These are phyloP conservation scores for Coniochaeta sp. DNA, from an alignment of 2,329 filamentous ascomycete genomes.

Conservation along the genomic window DNA sequence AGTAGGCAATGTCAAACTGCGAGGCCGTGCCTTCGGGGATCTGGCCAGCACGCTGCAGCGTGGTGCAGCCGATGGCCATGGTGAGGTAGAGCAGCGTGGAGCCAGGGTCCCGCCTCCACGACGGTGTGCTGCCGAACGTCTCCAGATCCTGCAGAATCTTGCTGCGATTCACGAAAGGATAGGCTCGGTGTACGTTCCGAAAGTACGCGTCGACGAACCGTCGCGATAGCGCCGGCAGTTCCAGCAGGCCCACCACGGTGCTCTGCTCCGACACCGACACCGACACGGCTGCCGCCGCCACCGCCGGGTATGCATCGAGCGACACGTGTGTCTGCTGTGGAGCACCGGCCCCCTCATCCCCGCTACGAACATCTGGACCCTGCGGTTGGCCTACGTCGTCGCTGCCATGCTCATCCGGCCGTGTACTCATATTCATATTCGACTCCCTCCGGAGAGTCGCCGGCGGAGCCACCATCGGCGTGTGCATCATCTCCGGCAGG, in stretches of 20 bases:
- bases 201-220: slow-evolving; percentile 36
- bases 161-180: slow-evolving; percentile 33
- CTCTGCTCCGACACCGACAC: not conserved
- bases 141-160: slow-evolving; percentile 27
- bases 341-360: not conserved
- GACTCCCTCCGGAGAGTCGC: too few relatives aligned
- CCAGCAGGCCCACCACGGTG: not conserved
- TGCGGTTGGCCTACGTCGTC: too few relatives aligned
- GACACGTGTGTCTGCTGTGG: not conserved
- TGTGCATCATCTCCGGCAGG: too few relatives aligned
- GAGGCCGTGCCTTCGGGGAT: slow-evolving; percentile 22
- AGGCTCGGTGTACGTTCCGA: slow-evolving; percentile 35
- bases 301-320: not conserved
- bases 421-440: too few relatives aligned
- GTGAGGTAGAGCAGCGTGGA: slow-evolving; percentile 32
- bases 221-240: slow-evolving; percentile 11
- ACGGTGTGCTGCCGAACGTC: slow-evolving; percentile 14
- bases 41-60: slow-evolving; percentile 33
- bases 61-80: slow-evolving; percentile 39
- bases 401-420: too few relatives aligned
- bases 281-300: too few relatives aligned
- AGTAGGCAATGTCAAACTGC: slow-evolving; percentile 28
- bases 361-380: too few relatives aligned
- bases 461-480: too few relatives aligned
- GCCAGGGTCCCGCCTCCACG: slow-evolving; percentile 17